A percentile compares a stretch with the other conserved stretches of the same genome.
phyloP scores from a whole-genome alignment of 208 protist species.

The Kentomonas sorsogonicus region DNA sequence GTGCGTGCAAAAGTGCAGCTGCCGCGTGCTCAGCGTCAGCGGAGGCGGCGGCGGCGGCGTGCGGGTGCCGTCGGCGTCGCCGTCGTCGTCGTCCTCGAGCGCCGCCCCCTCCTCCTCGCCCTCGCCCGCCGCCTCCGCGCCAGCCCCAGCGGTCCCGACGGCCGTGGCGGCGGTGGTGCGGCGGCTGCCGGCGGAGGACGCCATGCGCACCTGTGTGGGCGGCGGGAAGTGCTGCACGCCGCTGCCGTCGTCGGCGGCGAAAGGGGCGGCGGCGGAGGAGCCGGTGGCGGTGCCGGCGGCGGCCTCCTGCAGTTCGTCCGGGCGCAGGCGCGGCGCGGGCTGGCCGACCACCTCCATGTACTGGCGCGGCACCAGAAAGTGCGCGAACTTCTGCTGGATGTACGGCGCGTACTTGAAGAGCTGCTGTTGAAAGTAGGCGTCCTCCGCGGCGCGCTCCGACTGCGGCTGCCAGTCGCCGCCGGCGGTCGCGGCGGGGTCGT shows the following conservation, averaged over 20 bases:
- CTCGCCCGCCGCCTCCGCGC: not conserved
- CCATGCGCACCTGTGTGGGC: not conserved
- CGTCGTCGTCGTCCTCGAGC: slow-evolving; percentile 7
- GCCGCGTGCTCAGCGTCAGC: slow-evolving; percentile 52
- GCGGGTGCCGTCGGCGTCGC: not conserved
- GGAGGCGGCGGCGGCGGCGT: not conserved
- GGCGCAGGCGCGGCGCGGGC: slow-evolving; percentile 30
- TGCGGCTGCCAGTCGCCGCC: slow-evolving; percentile 11
- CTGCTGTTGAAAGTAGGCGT: slow-evolving; percentile 51
- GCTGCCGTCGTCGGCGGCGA: too few species aligned
- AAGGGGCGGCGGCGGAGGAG: slow-evolving; percentile 1
- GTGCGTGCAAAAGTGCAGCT: slow-evolving; percentile 39
- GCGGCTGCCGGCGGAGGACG: not conserved
- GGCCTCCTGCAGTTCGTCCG: slow-evolving; percentile 15
- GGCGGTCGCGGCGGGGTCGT: not conserved
- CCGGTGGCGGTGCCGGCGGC: slow-evolving; percentile 9
- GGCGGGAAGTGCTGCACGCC: not conserved
- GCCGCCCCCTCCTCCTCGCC: not conserved
- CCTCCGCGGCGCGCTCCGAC: slow-evolving; percentile 1
- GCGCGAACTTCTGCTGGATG: slow-evolving; percentile 48
- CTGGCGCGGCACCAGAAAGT: slow-evolving; percentile 58
- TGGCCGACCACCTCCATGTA: slow-evolving; percentile 63
- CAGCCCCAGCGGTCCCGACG: not conserved
- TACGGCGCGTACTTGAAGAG: slow-evolving; percentile 27
- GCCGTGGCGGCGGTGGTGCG: not conserved